These are phyloP conservation scores for Bipolaris bicolor DNA, from an alignment of 2,329 filamentous ascomycete genomes.

Conservation along the genomic window DNA sequence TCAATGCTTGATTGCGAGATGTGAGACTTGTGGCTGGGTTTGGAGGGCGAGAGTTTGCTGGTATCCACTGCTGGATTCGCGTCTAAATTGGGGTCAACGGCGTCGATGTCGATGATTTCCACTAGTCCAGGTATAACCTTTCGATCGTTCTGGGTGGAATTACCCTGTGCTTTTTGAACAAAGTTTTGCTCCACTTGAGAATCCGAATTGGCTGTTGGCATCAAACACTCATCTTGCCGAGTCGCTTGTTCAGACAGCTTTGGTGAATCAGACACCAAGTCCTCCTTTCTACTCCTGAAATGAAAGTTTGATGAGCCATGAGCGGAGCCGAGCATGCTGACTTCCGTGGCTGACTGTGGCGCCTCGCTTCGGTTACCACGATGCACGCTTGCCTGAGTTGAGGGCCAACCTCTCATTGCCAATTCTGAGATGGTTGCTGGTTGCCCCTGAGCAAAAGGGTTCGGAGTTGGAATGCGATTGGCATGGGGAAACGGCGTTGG, in stretches of 20 bases:
- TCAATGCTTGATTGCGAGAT: conserved; percentile 35
- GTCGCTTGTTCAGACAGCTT: conserved; percentile 10
- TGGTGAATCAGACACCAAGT: conserved; percentile 12
- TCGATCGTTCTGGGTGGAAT: neutral
- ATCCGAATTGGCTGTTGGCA: neutral
- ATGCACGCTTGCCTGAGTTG: conserved; percentile 20
- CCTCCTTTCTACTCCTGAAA: conserved; percentile 39
- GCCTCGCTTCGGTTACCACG: conserved; percentile 14
- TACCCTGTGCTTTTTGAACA: conserved; percentile 2
- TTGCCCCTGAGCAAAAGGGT: conserved; percentile 24
- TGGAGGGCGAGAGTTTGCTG: conserved; percentile 21
- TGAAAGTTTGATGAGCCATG: conserved; percentile 20
- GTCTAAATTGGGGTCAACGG: conserved; percentile 20
- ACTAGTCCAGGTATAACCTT: conserved; percentile 9
- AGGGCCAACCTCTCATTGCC: conserved; percentile 32
- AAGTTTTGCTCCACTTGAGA: neutral
- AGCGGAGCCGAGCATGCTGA: conserved; percentile 25
- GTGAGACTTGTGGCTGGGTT: conserved; percentile 31
- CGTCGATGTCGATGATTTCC: conserved; percentile 33
- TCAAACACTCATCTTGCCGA: conserved; percentile 27
- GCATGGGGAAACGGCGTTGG: conserved; percentile 17
- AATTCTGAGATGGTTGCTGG: conserved; percentile 26
- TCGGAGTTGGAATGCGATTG: conserved; percentile 28
- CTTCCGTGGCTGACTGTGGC: conserved; percentile 1
- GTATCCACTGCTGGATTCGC: conserved; percentile 5